A percentile compares a stretch with the other conserved stretches of the same genome.
These are phyloP conservation scores for Mercurialis annua DNA, from an alignment of 345 rosid genomes.

Conservation along the genomic window DNA sequence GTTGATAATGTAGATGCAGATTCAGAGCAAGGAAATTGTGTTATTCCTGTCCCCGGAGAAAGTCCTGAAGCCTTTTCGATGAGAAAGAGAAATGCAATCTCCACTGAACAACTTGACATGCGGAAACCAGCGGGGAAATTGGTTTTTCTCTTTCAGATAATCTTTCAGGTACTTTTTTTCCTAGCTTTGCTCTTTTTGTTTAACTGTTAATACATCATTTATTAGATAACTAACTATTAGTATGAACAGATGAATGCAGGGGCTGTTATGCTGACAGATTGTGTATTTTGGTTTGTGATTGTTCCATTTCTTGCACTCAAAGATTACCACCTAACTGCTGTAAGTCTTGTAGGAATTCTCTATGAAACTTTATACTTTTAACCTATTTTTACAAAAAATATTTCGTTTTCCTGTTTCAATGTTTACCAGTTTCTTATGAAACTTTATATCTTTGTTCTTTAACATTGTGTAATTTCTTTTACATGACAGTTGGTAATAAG, in stretches of 20 bases:
- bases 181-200: neutral
- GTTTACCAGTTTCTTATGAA: too few relatives aligned
- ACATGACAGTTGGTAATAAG: conserved; percentile 59
- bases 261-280: conserved; percentile 94
- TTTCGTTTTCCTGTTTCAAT: too few relatives aligned
- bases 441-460: neutral
- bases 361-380: neutral
- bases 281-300: conserved; percentile 87
- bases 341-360: too few relatives aligned
- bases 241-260: conserved; percentile 85
- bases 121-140: conserved; percentile 55
- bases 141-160: conserved; percentile 67
- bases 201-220: neutral
- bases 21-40: conserved; percentile 51
- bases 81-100: conserved; percentile 34
- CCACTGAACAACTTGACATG: conserved; percentile 20
- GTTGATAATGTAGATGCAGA: conserved; percentile 67
- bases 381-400: neutral
- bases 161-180: conserved; percentile 59
- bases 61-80: conserved; percentile 20
- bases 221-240: neutral
- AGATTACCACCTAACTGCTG: conserved; percentile 64
- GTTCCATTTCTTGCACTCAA: conserved; percentile 83
- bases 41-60: conserved; percentile 17
- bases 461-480: conserved; percentile 2